Percentiles rank a stretch among this genome's conserved stretches.
Conservation (phyloP, 176 grass and related monocot species). For the Sorghum bicolor region Sorghum_bicolor_NCBIv3 NC_012872.2:13132501-13133000, state of each 20-base stretch:
- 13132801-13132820: neutral
- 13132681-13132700: slow-evolving; percentile 24
- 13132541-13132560: neutral
- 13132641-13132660: neutral
- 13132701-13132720: neutral
- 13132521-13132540: neutral
- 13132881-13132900: too few species aligned
- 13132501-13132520: neutral
- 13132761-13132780: neutral
- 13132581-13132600: neutral
- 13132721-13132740: neutral
- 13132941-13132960: too few species aligned
- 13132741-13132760: neutral
- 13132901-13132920: too few species aligned
- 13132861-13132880: neutral
- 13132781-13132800: neutral
- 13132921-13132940: too few species aligned
- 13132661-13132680: slow-evolving; percentile 40
- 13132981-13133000: too few species aligned
- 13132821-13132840: slow-evolving; percentile 7
- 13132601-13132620: neutral
- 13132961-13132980: too few species aligned
- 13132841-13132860: too few species aligned
- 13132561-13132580: neutral
- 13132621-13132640: neutral